Percentiles rank a stretch among this genome's conserved stretches.
These are phyloP conservation scores for Lactarius hatsudake DNA, from an alignment of 768 basidiomycete genomes.

Conservation along the genomic window DNA sequence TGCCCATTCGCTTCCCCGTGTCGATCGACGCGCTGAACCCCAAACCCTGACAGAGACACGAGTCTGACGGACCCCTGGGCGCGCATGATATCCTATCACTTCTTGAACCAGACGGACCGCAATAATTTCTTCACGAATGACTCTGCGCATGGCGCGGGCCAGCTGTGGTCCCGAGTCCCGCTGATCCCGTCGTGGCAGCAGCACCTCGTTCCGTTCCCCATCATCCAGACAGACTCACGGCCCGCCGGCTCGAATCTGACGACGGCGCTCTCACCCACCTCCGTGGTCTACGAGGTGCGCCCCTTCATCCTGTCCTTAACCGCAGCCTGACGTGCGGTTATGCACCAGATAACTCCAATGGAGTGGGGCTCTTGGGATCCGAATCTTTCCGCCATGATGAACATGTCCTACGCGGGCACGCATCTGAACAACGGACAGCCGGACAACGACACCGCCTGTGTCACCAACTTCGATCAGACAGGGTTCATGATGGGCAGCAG, in stretches of 20 bases:
- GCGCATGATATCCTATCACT: conserved; percentile 69
- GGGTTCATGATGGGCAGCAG: conserved; percentile 76
- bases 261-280: conserved; percentile 38
- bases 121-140: conserved; percentile 58
- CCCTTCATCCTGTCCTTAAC: conserved; percentile 1
- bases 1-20: not conserved
- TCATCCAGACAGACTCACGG: conserved; percentile 57
- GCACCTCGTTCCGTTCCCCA: conserved; percentile 59
- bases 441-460: conserved; percentile 56
- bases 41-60: conserved; percentile 45
- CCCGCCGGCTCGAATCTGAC: conserved; percentile 46
- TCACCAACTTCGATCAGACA: conserved; percentile 70
- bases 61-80: conserved; percentile 65
- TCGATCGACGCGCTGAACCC: not conserved
- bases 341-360: conserved; percentile 51
- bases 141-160: conserved; percentile 67
- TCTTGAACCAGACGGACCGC: conserved; percentile 60
- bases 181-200: conserved; percentile 50
- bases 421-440: conserved; percentile 56
- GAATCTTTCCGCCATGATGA: conserved; percentile 64
- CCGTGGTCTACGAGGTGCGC: conserved; percentile 59
- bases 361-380: conserved; percentile 78
- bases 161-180: conserved; percentile 61
- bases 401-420: conserved; percentile 63
- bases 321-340: conserved; percentile 7